Evolutionary conservation across 768 basidiomycete species (phyloP), one percentile per base, ranked within the genome.

Genomic region (Amanita molliuscula): DNA sequence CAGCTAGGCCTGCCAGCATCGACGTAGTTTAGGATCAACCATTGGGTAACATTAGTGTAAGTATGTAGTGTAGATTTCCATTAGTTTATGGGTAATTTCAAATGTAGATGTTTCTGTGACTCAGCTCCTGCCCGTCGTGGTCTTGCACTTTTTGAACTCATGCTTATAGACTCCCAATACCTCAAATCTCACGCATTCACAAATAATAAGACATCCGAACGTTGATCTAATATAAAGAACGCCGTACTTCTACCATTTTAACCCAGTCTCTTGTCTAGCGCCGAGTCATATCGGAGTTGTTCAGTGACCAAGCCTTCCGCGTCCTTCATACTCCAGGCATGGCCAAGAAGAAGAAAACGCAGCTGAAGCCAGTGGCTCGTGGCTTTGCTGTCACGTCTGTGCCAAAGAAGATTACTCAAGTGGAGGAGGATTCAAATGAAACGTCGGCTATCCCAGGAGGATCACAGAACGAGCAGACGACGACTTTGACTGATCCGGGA

Each of bases 331-430:
- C 31, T 36, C 44, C 37, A 16, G 35, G 53, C 49, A 88, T 88
- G 86, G 72, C 81, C 53, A 91, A 89, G 73, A 89, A 88, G 72
- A 91, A 83, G 75, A 91, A 88, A 68, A 79, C 81, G 5, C 82
- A 88, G 62, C 62, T 85, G 58, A 88, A 86, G 65, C 78, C 84
- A 18, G 71, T 85, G 36, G 76, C 65, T 36, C 80, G 90, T 49
- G 87, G 86, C 13, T 89, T 91, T 59, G 81, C 84, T 38, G 88
- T 88, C 4, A 85, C 82, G 16, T 91, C 89, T 9, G 74, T 89
- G 23, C 85, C 87, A 26, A 90, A 90, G 73, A 91, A 88, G 65
- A 65, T 67, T 37, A 61, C 67, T 13, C 68, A 65, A 35, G 55
- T 51, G 25, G 62, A 59, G 55, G 50, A 48, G 47, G 20, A 46